Evolutionary conservation across 2,329 filamentous ascomycete species (phyloP).

Genomic region (Pseudogymnoascus sp.): DNA sequence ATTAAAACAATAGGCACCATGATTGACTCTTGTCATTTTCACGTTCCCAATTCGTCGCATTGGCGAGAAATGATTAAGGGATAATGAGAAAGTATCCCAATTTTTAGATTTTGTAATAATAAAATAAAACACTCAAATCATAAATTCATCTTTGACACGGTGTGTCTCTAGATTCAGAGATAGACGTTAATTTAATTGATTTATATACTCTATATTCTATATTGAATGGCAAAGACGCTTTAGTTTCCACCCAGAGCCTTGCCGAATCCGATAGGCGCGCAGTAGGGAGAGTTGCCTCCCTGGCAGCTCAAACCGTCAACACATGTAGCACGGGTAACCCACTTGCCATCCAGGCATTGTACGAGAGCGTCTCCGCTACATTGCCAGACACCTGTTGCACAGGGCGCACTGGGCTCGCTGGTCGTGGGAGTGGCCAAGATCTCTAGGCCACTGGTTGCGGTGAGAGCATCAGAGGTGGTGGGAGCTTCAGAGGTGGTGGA

Average conservation of each 20-base stretch:
- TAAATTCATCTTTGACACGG: background rate
- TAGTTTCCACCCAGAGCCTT: background rate
- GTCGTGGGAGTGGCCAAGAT: background rate
- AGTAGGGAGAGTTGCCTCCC: background rate
- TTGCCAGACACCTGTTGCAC: background rate
- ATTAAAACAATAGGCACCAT: no score
- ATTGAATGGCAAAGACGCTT: background rate
- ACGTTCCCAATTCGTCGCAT: no score
- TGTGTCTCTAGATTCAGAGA: background rate
- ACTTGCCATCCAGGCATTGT: background rate
- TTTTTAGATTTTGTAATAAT: no score
- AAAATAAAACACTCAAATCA: background rate
- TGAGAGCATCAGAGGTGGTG: background rate
- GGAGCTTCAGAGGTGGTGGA: background rate
- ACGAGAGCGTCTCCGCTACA: background rate
- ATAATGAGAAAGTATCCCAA: no score
- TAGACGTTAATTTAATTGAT: background rate
- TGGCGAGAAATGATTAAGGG: no score
- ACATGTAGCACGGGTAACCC: constrained; percentile 1
- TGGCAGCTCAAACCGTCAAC: background rate
- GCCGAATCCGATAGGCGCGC: background rate
- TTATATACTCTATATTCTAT: background rate
- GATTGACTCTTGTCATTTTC: no score
- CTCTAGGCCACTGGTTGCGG: background rate
- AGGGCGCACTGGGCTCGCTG: background rate